A percentile compares a stretch with the other conserved stretches of the same genome.
phyloP scores from a whole-genome alignment of 2,329 filamentous ascomycete genomes.

The Calonectria pseudoreteaudii region DNA sequence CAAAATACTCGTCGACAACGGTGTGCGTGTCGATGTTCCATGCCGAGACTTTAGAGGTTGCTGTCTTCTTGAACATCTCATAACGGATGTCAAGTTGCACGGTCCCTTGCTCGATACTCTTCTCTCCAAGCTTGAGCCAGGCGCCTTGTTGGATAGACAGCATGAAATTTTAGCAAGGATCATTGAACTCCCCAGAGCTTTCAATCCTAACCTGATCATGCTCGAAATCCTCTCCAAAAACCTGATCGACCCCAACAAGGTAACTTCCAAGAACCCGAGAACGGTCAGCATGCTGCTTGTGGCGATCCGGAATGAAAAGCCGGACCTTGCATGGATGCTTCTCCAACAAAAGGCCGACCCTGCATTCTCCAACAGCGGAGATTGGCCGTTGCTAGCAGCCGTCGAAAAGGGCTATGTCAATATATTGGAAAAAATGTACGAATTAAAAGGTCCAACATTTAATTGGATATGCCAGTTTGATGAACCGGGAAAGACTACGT shows the following conservation, averaged over 20 bases:
- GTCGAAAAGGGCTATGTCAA: constrained; percentile 27
- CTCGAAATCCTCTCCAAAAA: constrained; percentile 22
- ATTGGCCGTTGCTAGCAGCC: constrained; percentile 29
- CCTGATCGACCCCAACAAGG: constrained; percentile 30
- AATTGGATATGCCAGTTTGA: constrained; percentile 29
- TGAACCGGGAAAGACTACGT: constrained; percentile 15
- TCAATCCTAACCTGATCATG: constrained; percentile 19
- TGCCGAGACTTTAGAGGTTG: constrained; percentile 8
- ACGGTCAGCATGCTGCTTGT: constrained; percentile 25
- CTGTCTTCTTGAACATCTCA: constrained; percentile 29
- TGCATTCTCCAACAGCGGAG: constrained; percentile 18
- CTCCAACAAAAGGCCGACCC: constrained; percentile 35
- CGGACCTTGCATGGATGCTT: constrained; percentile 25
- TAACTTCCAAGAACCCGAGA: neutral
- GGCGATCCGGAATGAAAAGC: constrained; percentile 20
- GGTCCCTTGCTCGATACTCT: constrained; percentile 20
- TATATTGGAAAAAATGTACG: constrained; percentile 31
- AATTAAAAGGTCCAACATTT: constrained; percentile 23
- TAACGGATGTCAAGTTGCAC: constrained; percentile 20
- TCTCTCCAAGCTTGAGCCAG: constrained; percentile 22
- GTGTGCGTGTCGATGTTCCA: constrained; percentile 23
- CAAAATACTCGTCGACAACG: constrained; percentile 26
- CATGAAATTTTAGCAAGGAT: constrained; percentile 25
- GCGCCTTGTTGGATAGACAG: constrained; percentile 26
- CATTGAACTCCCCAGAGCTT: constrained; percentile 2